Conservation (phyloP, 148 eudicot species). For the Nepenthes gracilis region DNA sequence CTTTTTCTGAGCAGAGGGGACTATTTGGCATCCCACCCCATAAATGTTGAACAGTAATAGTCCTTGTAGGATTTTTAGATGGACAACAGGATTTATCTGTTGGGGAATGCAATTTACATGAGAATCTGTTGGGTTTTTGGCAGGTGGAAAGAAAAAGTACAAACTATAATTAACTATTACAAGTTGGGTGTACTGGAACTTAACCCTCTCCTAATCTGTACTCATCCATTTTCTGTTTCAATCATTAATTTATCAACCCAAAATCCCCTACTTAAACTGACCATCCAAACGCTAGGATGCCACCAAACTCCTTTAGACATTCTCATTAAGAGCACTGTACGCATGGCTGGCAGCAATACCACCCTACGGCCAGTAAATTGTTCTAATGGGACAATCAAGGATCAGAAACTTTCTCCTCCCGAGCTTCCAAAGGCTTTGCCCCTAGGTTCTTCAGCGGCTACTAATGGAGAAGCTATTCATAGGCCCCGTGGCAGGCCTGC, state of each 20-base stretch:
- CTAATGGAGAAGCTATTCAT: constrained; percentile 17
- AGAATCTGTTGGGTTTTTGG: not conserved
- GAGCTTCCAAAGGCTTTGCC: not conserved
- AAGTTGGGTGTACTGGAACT: constrained; percentile 10
- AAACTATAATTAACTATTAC: not conserved
- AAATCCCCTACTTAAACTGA: constrained; percentile 10
- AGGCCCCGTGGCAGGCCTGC: constrained; percentile 79
- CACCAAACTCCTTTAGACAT: constrained; percentile 5
- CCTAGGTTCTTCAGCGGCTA: not conserved
- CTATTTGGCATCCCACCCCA: too few relatives aligned
- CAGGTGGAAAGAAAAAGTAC: not conserved
- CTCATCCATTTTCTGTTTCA: constrained; percentile 29
- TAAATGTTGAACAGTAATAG: not conserved
- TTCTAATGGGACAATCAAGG: constrained; percentile 17
- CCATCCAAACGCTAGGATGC: constrained; percentile 5
- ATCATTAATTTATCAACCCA: constrained; percentile 13
- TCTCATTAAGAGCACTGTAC: not conserved
- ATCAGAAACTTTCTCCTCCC: constrained; percentile 5
- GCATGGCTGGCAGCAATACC: constrained; percentile 31
- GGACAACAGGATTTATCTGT: not conserved
- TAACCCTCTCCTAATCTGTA: constrained; percentile 35
- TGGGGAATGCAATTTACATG: not conserved
- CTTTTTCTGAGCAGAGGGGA: too few relatives aligned
- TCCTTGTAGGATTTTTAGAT: not conserved
- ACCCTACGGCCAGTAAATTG: constrained; percentile 12